These are phyloP conservation scores for Talaromyces sp. DNA, from an alignment of 2,329 filamentous ascomycete genomes.

Conservation along the genomic window DNA sequence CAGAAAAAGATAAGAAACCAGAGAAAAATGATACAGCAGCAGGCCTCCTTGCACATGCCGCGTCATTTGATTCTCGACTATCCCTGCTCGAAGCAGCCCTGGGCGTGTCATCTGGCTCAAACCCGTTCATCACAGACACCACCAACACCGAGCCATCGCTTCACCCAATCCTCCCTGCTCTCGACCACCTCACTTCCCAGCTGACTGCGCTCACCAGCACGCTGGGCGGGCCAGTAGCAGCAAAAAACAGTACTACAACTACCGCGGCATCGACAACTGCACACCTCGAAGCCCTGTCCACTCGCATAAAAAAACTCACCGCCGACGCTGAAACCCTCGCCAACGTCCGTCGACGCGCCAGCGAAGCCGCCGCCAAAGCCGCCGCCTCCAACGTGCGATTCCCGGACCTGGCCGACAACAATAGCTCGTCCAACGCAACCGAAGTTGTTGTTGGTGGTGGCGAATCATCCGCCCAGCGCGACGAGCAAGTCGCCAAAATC, in stretches of 20 bases:
- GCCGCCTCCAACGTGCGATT: slow-evolving; percentile 26
- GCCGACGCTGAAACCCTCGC: slow-evolving; percentile 40
- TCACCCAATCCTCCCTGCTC: slow-evolving; percentile 70
- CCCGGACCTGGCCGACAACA: slow-evolving; percentile 9
- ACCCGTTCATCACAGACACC: slow-evolving; percentile 42
- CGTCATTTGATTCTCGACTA: slow-evolving; percentile 81
- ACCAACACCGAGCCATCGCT: slow-evolving; percentile 46
- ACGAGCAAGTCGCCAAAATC: slow-evolving; percentile 76
- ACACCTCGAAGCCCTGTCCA: slow-evolving; percentile 38
- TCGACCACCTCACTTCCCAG: slow-evolving; percentile 75
- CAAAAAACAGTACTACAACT: slow-evolving; percentile 1
- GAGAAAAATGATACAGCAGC: slow-evolving; percentile 19
- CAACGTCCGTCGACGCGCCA: slow-evolving; percentile 36
- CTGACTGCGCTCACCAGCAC: slow-evolving; percentile 62
- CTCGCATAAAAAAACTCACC: slow-evolving; percentile 39
- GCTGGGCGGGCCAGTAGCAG: slow-evolving; percentile 25
- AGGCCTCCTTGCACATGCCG: slow-evolving; percentile 66
- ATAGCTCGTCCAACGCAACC: slow-evolving; percentile 37
- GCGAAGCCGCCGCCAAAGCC: slow-evolving; percentile 32
- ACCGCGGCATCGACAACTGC: slow-evolving; percentile 30
- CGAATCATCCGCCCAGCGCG: slow-evolving; percentile 35
- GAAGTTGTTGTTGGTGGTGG: slow-evolving; percentile 43
- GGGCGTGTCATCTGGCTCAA: slow-evolving; percentile 65
- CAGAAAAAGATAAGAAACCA: slow-evolving; percentile 5
- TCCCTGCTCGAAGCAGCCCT: slow-evolving; percentile 72